Base-by-base conservation (phyloP, 208 protist species). In the Crithidia thermophila region DNA sequence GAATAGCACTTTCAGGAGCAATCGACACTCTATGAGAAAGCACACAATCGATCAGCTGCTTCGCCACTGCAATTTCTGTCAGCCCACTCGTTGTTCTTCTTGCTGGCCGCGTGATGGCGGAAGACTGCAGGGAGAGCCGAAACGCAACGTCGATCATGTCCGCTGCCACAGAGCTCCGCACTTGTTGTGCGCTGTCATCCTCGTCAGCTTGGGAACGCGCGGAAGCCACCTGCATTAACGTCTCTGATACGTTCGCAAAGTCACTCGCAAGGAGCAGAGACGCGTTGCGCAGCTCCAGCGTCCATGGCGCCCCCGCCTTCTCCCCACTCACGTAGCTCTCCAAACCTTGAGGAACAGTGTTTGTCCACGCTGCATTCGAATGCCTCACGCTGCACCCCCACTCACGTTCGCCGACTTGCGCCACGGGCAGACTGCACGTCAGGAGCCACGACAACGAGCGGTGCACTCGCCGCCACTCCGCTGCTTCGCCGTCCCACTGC, bases 361-460 rank as follows among this genome's bases (percentile, higher is more conserved):
- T n/a, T n/a, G n/a, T n/a, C n/a, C n/a, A n/a, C n/a, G n/a, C n/a
- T n/a, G n/a, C n/a, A n/a, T n/a, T n/a, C n/a, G n/a, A n/a, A n/a
- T n/a, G n/a, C n/a, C n/a, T n/a, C n/a, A n/a, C n/a, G n/a, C n/a
- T n/a, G n/a, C n/a, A n/a, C n/a, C n/a, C n/a, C n/a, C n/a, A 25
- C 20, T 16, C 9, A 21, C n/a, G 43, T 27, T 20, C 47, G 3
- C 14, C 25, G 27, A 34, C 31, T 25, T 40, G 31, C 1, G 13
- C 6, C 0, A 28, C 20, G 11, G 58, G 58, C 8, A 64, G 40
- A 9, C 39, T 23, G 13, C 58, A 43, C 20, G 58, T 64, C 42
- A 64, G 33, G 45, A 64, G 21, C 58, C 58, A 64, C n/a, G n/a
- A 34, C 14, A 64, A n/a, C n/a, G n/a, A n/a, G n/a, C n/a, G n/a